A percentile compares a stretch with the other conserved stretches of the same genome.
phyloP scores from a whole-genome alignment of 257 asterid species.

The Osmanthus fragrans region DNA sequence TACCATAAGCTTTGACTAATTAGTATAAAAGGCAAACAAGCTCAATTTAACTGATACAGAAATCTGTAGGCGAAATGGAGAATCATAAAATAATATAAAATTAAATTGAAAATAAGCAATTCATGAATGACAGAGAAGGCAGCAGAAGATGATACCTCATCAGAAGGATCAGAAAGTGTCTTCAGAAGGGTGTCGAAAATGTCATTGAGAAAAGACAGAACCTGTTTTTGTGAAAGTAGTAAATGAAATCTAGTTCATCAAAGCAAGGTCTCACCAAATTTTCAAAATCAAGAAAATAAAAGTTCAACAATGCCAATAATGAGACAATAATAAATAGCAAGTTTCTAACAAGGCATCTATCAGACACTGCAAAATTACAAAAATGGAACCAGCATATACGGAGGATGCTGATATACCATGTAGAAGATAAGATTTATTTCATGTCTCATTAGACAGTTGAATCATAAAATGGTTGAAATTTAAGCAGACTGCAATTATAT shows the following conservation, averaged over 20 bases:
- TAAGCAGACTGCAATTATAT: neutral
- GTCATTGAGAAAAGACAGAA: conserved; percentile 71
- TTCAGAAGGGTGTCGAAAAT: conserved; percentile 82
- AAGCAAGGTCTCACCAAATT: conserved; percentile 1
- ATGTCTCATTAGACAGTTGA: neutral
- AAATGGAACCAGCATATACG: neutral
- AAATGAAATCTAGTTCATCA: conserved; percentile 12
- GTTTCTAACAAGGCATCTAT: neutral
- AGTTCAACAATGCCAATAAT: conserved; percentile 10
- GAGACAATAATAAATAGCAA: conserved; percentile 18
- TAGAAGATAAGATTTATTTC: neutral
- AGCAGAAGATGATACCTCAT: conserved; percentile 69
- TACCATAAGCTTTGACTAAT: neutral
- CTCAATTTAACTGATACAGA: neutral
- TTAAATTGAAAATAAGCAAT: neutral
- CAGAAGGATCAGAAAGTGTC: conserved; percentile 96
- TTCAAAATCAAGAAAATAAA: neutral
- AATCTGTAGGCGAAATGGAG: neutral
- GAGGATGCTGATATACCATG: neutral
- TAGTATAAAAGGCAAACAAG: neutral
- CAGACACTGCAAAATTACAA: neutral
- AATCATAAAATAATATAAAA: neutral
- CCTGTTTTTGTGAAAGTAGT: conserved; percentile 45
- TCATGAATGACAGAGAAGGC: neutral
- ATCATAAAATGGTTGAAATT: neutral